phyloP scores from a whole-genome alignment of 768 basidiomycete species.

The Clitopilus passeckerianus region DNA sequence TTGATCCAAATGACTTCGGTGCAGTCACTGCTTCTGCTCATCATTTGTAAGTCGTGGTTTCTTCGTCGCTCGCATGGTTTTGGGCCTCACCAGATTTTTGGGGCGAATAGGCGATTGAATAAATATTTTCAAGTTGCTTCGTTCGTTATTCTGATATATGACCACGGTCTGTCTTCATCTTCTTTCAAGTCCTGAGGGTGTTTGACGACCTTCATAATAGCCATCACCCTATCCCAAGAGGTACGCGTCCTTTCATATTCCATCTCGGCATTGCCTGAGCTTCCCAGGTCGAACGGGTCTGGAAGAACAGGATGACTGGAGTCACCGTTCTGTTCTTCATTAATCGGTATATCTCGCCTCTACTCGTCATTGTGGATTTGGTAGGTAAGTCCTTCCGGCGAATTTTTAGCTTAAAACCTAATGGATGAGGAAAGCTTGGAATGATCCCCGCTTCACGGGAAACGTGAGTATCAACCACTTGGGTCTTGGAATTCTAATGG shows the following conservation, averaged over 20 bases:
- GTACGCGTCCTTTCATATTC: not conserved
- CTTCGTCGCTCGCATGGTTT: too few species aligned
- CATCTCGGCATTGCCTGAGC: not conserved
- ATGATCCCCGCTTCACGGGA: not conserved
- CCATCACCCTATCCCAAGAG: constrained; percentile 5
- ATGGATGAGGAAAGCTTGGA: not conserved
- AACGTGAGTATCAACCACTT: not conserved
- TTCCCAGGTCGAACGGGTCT: not conserved
- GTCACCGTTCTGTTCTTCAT: not conserved
- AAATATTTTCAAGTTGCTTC: constrained; percentile 6
- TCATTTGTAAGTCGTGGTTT: too few species aligned
- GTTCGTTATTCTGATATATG: constrained; percentile 12
- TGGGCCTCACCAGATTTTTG: too few species aligned
- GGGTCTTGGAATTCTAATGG: not conserved
- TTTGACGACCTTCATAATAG: not conserved
- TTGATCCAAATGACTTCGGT: too few species aligned
- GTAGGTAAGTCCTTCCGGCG: not conserved
- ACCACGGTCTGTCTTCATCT: constrained; percentile 9
- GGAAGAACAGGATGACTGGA: not conserved
- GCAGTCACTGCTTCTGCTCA: too few species aligned
- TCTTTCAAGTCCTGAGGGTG: not conserved
- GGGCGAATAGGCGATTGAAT: not conserved
- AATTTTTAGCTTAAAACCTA: not conserved
- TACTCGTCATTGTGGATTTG: not conserved
- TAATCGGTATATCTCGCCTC: not conserved